Evolutionary conservation across 1,139 yeast species (phyloP), one percentile per base, ranked within the genome.

Genomic region (Blastobotrys buckinghamii): DNA sequence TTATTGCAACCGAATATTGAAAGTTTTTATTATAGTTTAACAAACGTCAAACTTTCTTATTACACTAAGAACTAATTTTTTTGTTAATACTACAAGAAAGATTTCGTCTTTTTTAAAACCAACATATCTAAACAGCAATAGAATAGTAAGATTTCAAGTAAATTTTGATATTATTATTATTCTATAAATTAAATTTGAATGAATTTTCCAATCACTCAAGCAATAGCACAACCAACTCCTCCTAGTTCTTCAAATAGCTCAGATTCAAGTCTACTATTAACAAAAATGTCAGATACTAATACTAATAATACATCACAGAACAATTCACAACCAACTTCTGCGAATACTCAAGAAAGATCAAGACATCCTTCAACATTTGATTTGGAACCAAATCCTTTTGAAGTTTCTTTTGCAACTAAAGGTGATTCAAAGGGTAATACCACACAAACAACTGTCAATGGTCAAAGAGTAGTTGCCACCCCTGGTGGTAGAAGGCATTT

Each of bases 381-480:
- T 54, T 71, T 89, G 55, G 99, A 92, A 65, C 96, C 94, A 4
- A 92, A 92, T 62, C 98, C 97, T 1, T 92, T 92, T 62, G 98
- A 92, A 67, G 83, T 84, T 64, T 87, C 96, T 44, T 92, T 92
- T 70, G 97, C 96, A 32, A 70, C 71, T 33, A 82, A 79, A 44
- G 62, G 63, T n/a, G 49, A 44, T 42, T 39, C 39, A 33, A 45
- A 27, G 13, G 24, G 24, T 22, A 5, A 26, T 43, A 33, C 48
- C 59, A 45, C 45, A 61, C 42, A 59, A 34, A 49, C 57, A 42
- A 45, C 15, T 50, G 2, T 8, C 4, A 24, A 24, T 13, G 42
- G 42, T 27, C 49, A 51, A 35, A 51, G 45, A 42, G 48, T 57
- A 1, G 49, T 59, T 6, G 57, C 60, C 7, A 62, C 66, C 9